phyloP scores from a whole-genome alignment of 2,329 filamentous ascomycete species.

The Pseudopyricularia javanii region DNA sequence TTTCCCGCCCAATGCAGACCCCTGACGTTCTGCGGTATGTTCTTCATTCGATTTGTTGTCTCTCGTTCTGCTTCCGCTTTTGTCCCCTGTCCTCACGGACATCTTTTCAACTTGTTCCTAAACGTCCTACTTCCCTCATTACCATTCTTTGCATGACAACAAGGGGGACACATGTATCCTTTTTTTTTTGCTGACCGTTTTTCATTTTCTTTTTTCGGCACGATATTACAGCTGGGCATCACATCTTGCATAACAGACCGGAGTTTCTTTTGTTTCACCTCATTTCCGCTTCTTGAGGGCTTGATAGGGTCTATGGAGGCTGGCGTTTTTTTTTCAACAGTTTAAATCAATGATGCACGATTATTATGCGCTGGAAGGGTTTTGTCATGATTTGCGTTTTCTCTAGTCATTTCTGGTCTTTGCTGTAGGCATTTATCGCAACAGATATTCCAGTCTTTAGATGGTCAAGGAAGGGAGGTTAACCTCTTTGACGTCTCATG shows the following conservation, averaged over 20 bases:
- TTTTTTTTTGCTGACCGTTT: too few relatives aligned
- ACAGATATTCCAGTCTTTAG: too few relatives aligned
- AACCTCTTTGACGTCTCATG: too few relatives aligned
- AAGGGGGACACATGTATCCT: not conserved
- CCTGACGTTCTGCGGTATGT: not conserved
- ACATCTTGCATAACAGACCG: not conserved
- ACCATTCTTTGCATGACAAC: not conserved
- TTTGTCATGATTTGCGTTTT: too few relatives aligned
- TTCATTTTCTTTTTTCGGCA: not conserved
- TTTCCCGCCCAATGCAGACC: too few relatives aligned
- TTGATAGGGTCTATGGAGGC: not conserved
- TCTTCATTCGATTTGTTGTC: not conserved
- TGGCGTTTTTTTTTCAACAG: too few relatives aligned
- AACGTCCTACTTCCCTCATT: not conserved
- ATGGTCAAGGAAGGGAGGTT: too few relatives aligned
- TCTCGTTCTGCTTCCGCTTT: not conserved
- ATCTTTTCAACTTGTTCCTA: not conserved
- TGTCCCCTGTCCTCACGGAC: not conserved
- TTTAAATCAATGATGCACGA: not conserved
- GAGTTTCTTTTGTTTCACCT: not conserved
- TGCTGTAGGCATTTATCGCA: not conserved
- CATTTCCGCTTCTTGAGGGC: not conserved
- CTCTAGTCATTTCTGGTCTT: not conserved
- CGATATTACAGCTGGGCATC: not conserved
- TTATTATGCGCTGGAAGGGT: not conserved